A percentile compares a stretch with the other conserved stretches of the same genome.
Evolutionary conservation across 169 alveolate genomes (phyloP).

Genomic region (Plasmodium chabaudi): DNA sequence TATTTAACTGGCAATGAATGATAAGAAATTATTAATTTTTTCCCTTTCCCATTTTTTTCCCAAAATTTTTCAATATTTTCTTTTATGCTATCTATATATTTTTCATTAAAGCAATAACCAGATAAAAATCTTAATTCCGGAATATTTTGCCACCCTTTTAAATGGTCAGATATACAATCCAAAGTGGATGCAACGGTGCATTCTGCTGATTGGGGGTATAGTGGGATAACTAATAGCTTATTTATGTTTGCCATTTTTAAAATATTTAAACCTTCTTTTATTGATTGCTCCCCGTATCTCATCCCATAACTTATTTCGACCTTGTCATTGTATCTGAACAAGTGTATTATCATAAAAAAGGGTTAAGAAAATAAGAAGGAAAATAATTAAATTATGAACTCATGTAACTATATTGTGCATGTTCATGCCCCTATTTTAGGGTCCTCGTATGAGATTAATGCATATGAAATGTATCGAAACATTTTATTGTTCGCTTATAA

Average conservation of each 20-base stretch:
- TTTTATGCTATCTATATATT: constrained; percentile 75
- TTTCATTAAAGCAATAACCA: constrained; percentile 79
- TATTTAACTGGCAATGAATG: constrained; percentile 51
- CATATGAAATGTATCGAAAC: too few species aligned
- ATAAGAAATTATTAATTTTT: constrained; percentile 63
- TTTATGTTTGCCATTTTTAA: constrained; percentile 66
- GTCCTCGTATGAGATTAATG: too few species aligned
- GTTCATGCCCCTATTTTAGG: neutral
- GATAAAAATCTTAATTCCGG: constrained; percentile 80
- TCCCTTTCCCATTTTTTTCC: constrained; percentile 70
- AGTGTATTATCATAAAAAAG: neutral
- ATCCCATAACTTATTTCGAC: constrained; percentile 58
- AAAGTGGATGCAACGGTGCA: constrained; percentile 78
- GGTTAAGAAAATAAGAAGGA: neutral
- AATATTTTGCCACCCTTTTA: constrained; percentile 77
- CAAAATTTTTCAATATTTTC: constrained; percentile 74
- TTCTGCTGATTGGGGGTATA: constrained; percentile 82
- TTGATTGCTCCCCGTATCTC: constrained; percentile 79
- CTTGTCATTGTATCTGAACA: constrained; percentile 41
- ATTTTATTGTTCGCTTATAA: too few species aligned
- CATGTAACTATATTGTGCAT: neutral
- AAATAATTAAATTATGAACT: neutral
- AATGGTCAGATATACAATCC: constrained; percentile 73
- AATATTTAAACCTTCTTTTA: constrained; percentile 53
- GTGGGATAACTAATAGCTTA: constrained; percentile 79